These are phyloP conservation scores for Heterobasidion occidentale DNA, from an alignment of 1,284 basidiomycete species.

Conservation along the genomic window DNA sequence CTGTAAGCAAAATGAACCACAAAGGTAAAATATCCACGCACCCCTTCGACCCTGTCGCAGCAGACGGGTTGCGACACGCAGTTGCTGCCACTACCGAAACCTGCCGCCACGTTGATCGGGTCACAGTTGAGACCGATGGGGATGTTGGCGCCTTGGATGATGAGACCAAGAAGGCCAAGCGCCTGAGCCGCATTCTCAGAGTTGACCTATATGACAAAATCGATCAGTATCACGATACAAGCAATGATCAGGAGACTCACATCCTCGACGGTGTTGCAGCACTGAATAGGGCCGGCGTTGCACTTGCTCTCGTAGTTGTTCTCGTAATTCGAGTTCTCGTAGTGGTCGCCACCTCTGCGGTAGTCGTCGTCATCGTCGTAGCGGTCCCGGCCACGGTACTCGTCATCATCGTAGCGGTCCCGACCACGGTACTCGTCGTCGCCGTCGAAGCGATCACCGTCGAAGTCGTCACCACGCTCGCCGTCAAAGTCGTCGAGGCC, in stretches of 20 bases:
- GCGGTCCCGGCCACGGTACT: no score
- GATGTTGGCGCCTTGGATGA: slow-evolving; percentile 11
- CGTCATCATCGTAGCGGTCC: no score
- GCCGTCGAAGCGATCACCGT: no score
- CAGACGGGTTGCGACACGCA: slow-evolving; percentile 19
- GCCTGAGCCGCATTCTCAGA: slow-evolving; percentile 2
- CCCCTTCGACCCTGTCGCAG: slow-evolving; percentile 21
- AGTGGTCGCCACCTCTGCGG: no score
- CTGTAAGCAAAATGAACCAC: background rate
- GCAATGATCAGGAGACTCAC: background rate
- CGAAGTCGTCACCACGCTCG: no score
- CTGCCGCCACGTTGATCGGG: slow-evolving; percentile 11
- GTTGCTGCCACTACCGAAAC: slow-evolving; percentile 8
- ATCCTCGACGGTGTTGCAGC: background rate
- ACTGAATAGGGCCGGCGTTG: slow-evolving; percentile 8
- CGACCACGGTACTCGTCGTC: no score
- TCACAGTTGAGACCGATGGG: slow-evolving; percentile 19
- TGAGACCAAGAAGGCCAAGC: slow-evolving; percentile 14
- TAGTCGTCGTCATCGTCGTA: no score
- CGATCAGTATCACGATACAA: background rate
- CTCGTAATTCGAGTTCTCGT: no score
- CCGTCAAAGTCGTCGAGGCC: no score
- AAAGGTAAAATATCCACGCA: slow-evolving; percentile 2
- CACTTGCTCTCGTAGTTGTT: slow-evolving; percentile 13
- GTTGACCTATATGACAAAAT: background rate